These are phyloP conservation scores for Kurtzmaniella fragi DNA, from an alignment of 805 yeast genomes.

Conservation along the genomic window DNA sequence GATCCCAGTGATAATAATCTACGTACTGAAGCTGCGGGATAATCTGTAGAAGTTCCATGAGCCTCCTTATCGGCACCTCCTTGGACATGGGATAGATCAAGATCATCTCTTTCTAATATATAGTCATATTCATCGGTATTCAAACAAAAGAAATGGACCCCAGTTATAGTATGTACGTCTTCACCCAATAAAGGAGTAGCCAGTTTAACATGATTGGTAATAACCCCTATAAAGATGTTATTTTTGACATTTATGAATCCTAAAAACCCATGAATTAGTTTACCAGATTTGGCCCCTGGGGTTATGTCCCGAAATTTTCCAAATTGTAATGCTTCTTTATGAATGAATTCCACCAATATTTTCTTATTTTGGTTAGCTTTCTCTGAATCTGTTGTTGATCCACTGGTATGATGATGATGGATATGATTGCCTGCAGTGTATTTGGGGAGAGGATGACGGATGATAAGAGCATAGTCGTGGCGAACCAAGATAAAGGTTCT, in stretches of 20 bases:
- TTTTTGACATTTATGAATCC: constrained; percentile 58
- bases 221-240: constrained; percentile 51
- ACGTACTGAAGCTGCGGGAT: constrained; percentile 42
- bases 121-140: constrained; percentile 52
- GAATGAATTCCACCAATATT: constrained; percentile 47
- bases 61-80: not conserved
- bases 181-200: constrained; percentile 59
- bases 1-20: constrained; percentile 42
- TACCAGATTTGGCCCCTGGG: constrained; percentile 17
- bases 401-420: constrained; percentile 13
- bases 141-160: constrained; percentile 62
- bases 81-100: constrained; percentile 11
- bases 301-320: constrained; percentile 41
- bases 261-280: constrained; percentile 48
- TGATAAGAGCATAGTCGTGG: constrained; percentile 52
- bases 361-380: constrained; percentile 18
- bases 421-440: constrained; percentile 18
- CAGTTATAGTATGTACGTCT: constrained; percentile 47
- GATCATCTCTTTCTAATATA: constrained; percentile 12
- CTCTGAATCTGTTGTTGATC: constrained; percentile 11
- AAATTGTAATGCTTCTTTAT: constrained; percentile 33
- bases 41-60: constrained; percentile 10
- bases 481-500: constrained; percentile 66
- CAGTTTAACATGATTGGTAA: constrained; percentile 49
- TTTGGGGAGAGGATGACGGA: constrained; percentile 44